phyloP scores from a whole-genome alignment of 176 grass and related monocot genomes.

The Avena atlantica region DNA sequence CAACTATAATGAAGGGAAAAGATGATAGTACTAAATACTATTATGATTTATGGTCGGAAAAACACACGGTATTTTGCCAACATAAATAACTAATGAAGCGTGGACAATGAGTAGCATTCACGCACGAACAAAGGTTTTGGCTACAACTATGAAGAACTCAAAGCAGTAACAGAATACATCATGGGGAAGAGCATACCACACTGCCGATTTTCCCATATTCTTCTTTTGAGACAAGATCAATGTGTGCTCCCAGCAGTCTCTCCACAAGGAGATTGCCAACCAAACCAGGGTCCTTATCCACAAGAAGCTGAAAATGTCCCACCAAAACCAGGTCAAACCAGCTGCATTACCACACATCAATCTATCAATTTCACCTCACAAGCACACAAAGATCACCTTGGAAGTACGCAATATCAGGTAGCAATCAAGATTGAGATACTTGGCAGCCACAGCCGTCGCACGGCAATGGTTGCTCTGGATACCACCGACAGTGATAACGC shows the following conservation, averaged over 20 bases:
- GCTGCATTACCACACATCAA: not conserved
- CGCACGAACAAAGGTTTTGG: not conserved
- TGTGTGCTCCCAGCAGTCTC: slow-evolving; percentile 80
- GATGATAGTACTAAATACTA: not conserved
- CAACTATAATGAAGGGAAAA: not conserved
- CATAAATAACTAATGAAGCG: not conserved
- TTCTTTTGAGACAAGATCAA: slow-evolving; percentile 96
- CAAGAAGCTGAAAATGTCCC: slow-evolving; percentile 66
- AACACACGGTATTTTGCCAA: slow-evolving; percentile 1
- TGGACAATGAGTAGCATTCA: not conserved
- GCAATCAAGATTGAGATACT: slow-evolving; percentile 91
- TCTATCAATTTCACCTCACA: not conserved
- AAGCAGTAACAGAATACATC: not conserved
- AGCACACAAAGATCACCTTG: slow-evolving; percentile 52
- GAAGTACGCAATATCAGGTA: slow-evolving; percentile 91
- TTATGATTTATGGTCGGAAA: not conserved
- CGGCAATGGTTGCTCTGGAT: slow-evolving; percentile 97
- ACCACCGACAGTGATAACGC: slow-evolving; percentile 88
- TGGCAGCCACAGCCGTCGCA: slow-evolving; percentile 83
- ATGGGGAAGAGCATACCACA: slow-evolving; percentile 56
- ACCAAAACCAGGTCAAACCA: slow-evolving; percentile 41
- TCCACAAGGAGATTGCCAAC: slow-evolving; percentile 95
- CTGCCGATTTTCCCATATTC: slow-evolving; percentile 92
- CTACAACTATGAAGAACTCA: not conserved
- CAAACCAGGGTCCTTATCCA: slow-evolving; percentile 85